Evolutionary conservation across 345 rosid genomes (phyloP).

Genomic region (Excoecaria cochinchinensis): DNA sequence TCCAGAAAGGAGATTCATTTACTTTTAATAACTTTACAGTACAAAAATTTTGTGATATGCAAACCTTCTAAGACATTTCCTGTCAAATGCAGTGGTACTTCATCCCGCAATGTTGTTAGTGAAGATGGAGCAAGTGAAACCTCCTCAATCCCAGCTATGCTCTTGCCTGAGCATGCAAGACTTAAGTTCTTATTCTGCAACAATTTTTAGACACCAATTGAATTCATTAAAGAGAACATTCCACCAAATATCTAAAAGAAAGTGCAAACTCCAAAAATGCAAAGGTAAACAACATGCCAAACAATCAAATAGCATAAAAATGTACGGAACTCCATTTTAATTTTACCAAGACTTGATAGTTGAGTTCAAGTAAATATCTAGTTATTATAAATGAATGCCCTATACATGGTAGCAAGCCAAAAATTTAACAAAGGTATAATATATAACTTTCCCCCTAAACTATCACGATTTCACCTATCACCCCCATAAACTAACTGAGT

Average conservation of each 20-base stretch:
- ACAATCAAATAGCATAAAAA: background rate
- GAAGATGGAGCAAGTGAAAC: conserved; percentile 29
- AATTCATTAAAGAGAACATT: conserved; percentile 10
- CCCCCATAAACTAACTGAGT: too few species aligned
- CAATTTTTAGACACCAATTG: conserved; percentile 16
- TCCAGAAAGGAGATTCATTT: background rate
- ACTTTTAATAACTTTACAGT: conserved; percentile 16
- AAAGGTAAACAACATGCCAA: background rate
- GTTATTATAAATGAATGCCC: background rate
- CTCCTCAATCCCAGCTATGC: conserved; percentile 25
- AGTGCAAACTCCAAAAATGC: background rate
- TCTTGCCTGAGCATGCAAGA: conserved; percentile 22
- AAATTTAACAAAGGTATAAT: background rate
- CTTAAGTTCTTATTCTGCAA: conserved; percentile 45
- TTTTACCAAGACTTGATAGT: background rate
- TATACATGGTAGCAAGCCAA: background rate
- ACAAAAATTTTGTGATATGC: background rate
- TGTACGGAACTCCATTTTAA: background rate
- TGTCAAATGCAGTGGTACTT: conserved; percentile 25
- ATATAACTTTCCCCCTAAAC: too few species aligned
- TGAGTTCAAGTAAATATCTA: background rate
- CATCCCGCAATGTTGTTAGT: conserved; percentile 14
- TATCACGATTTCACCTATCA: too few species aligned
- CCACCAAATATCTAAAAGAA: conserved; percentile 8
- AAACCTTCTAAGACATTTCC: conserved; percentile 40